Evolutionary conservation across 371 early-diverging fungal species (phyloP).

Genomic region (Lichtheimia ornata): DNA sequence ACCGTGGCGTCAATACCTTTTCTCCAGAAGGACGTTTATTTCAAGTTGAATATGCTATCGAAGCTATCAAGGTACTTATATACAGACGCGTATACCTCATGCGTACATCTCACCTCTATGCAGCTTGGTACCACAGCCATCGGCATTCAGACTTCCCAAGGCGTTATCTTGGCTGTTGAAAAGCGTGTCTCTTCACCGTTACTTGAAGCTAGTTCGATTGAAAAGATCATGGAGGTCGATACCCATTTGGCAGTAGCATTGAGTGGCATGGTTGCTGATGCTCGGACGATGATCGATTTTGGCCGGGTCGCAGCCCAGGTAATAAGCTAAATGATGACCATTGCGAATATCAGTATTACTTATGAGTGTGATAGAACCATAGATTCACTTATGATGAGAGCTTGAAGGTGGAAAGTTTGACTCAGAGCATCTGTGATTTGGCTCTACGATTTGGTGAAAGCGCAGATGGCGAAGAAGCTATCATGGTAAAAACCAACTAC

Average conservation of each 20-base stretch:
- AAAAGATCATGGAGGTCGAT: constrained; percentile 97
- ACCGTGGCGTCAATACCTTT: constrained; percentile 98
- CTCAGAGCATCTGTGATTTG: constrained; percentile 97
- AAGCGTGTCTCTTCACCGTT: constrained; percentile 94
- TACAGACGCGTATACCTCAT: not conserved
- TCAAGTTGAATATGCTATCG: constrained; percentile 99
- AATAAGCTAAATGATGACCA: constrained; percentile 10
- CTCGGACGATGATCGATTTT: constrained; percentile 96
- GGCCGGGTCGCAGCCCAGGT: constrained; percentile 96
- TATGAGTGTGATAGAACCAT: constrained; percentile 72
- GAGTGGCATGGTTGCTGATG: constrained; percentile 96
- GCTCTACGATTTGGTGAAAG: constrained; percentile 97
- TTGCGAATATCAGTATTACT: not conserved
- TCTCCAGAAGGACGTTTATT: constrained; percentile 98
- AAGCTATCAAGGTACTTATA: constrained; percentile 92
- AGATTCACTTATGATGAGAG: constrained; percentile 93
- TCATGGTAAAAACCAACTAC: constrained; percentile 71
- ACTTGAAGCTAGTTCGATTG: constrained; percentile 92
- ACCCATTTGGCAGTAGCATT: constrained; percentile 94
- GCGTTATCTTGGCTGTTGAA: constrained; percentile 95
- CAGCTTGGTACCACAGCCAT: constrained; percentile 97
- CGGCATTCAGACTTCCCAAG: constrained; percentile 93
- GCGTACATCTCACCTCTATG: not conserved
- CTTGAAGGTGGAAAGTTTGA: constrained; percentile 94
- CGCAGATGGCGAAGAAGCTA: constrained; percentile 93